Evolutionary conservation across 805 yeast species (phyloP).

Genomic region (Candida ulmi): DNA sequence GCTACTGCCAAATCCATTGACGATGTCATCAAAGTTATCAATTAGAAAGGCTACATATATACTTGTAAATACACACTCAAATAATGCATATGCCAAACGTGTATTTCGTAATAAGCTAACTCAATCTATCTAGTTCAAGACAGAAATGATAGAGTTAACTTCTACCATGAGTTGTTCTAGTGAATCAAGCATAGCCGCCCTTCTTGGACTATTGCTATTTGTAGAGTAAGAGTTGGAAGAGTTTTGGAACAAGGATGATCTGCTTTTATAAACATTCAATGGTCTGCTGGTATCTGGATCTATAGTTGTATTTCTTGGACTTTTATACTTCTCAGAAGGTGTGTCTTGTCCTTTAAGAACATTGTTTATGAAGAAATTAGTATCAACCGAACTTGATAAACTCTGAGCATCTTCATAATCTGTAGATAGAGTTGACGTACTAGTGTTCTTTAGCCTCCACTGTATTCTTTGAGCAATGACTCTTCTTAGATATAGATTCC

Average conservation of each 20-base stretch:
- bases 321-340: constrained; percentile 3
- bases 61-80: not conserved
- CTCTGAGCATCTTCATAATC: constrained; percentile 5
- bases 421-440: not conserved
- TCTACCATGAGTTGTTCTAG: constrained; percentile 18
- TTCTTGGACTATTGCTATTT: constrained; percentile 7
- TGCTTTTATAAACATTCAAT: too few species aligned
- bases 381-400: constrained; percentile 18
- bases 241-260: constrained; percentile 2
- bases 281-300: not conserved
- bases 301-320: not conserved
- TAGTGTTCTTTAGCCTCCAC: constrained; percentile 23
- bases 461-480: constrained; percentile 28
- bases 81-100: too few species aligned
- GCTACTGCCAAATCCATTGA: constrained; percentile 11
- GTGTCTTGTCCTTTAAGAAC: constrained; percentile 3
- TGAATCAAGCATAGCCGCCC: constrained; percentile 15
- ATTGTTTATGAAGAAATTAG: constrained; percentile 15
- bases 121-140: too few species aligned
- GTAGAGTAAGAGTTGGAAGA: too few species aligned
- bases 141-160: constrained; percentile 13
- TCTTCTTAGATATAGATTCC: constrained; percentile 28
- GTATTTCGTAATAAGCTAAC: too few species aligned
- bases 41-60: not conserved
- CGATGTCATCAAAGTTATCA: constrained; percentile 1